Percentiles rank a stretch among this genome's conserved stretches.
Conservation (phyloP, 768 basidiomycete species). For the Tylopilus rubrobrunneus region DNA sequence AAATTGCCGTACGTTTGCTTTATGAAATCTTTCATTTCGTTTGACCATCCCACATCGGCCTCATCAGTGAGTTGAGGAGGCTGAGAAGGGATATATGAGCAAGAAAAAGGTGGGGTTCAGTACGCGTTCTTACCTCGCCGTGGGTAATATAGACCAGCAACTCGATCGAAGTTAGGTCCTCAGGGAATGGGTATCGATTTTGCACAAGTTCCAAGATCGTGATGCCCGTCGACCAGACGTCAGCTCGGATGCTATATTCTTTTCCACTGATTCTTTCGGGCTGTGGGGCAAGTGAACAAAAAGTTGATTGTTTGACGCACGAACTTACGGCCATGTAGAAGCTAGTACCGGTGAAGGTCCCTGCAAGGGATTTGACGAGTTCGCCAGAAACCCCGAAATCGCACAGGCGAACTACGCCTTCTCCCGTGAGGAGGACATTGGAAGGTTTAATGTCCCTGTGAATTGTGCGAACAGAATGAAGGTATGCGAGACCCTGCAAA, state of each 20-base stretch:
- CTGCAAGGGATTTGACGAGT: constrained; percentile 84
- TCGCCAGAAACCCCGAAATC: constrained; percentile 99
- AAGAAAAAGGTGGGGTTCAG: constrained; percentile 6
- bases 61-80: constrained; percentile 83
- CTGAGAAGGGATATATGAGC: constrained; percentile 35
- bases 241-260: constrained; percentile 90
- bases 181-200: constrained; percentile 94
- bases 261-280: constrained; percentile 93
- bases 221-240: constrained; percentile 98
- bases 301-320: not conserved
- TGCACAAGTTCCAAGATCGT: constrained; percentile 91
- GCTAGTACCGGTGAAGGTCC: constrained; percentile 96
- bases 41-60: constrained; percentile 59
- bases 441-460: constrained; percentile 96
- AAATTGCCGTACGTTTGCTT: constrained; percentile 60
- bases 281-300: constrained; percentile 35
- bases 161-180: constrained; percentile 90
- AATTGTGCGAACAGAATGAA: constrained; percentile 88
- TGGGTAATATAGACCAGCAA: constrained; percentile 86
- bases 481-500: constrained; percentile 88
- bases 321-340: constrained; percentile 95
- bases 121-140: constrained; percentile 53
- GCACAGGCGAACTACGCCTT: constrained; percentile 86
- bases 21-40: constrained; percentile 91
- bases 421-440: constrained; percentile 83